Conservation (phyloP, 2,329 filamentous ascomycete genomes). For the Ophiocordyceps polyrhachis-furcata region DNA sequence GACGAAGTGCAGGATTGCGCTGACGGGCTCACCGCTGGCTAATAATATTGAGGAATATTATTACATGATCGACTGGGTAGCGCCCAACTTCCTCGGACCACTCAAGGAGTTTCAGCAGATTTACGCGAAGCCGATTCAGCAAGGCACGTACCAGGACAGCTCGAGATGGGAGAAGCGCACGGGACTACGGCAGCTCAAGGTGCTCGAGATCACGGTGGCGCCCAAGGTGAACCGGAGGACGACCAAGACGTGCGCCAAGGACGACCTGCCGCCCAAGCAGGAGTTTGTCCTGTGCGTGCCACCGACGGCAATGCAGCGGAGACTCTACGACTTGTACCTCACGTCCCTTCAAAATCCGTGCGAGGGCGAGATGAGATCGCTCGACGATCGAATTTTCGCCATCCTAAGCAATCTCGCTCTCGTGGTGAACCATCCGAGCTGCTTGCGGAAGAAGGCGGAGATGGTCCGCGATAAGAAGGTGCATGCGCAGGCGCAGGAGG, state of each 20-base stretch:
- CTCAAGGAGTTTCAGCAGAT: conserved; percentile 46
- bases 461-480: conserved; percentile 1
- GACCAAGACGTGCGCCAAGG: conserved; percentile 41
- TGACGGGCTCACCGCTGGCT: conserved; percentile 72
- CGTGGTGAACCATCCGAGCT: conserved; percentile 33
- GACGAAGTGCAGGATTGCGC: conserved; percentile 55
- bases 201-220: conserved; percentile 51
- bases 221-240: conserved; percentile 66
- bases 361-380: neutral
- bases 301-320: conserved; percentile 44
- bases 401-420: conserved; percentile 20
- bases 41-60: conserved; percentile 77
- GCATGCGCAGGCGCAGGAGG: conserved; percentile 1
- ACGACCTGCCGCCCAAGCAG: conserved; percentile 52
- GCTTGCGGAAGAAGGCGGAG: conserved; percentile 20
- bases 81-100: conserved; percentile 57
- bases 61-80: conserved; percentile 75
- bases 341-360: conserved; percentile 3
- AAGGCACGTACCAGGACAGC: conserved; percentile 53
- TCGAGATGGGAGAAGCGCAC: conserved; percentile 30
- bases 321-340: conserved; percentile 38
- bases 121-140: conserved; percentile 56
- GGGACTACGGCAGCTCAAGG: conserved; percentile 47
- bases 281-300: conserved; percentile 69
- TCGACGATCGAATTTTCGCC: conserved; percentile 14